Base-by-base conservation (phyloP, 805 yeast genomes). In the Ogataea zsoltii region DNA sequence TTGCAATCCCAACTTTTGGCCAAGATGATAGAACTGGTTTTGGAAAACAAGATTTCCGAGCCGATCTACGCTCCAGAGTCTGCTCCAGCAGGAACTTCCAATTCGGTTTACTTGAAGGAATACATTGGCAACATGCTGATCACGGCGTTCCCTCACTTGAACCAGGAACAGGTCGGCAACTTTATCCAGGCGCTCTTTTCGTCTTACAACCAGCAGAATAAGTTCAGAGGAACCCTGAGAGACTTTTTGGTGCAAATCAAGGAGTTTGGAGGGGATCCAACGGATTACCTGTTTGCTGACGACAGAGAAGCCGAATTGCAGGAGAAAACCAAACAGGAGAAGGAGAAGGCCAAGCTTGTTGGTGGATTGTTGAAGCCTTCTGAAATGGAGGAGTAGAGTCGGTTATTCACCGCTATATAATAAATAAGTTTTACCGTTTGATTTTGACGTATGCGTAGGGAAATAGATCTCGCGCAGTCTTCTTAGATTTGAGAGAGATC, bases 181-280 rank as follows among this genome's bases (percentile, higher is more conserved):
- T 94, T 94, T 69, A 76, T 94, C 48, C 77, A 78, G 55, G 96
- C 90, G 5, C 75, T 94, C 63, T 79, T 87, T 31, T 67, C 79
- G 13, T 82, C 84, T 43, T 88, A 88, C 62, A 82, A 77, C 48
- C 94, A 88, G 58, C 83, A 82, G 49, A 64, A 67, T 51, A 85
- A 81, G 62, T 94, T 94, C 73, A 83, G 82, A 67, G 88, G 88
- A 42, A 84, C 86, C 10, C 74, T 94, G 57, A 84, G 98, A 68
- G 99, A 94, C 69, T 94, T 94, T 79, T 77, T 94, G 65, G 95
- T 94, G 34, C 98, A 94, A 72, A 88, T 92, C 66, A 91, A 90
- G 69, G 96, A 92, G 69, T 81, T 79, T 61, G 99, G 98, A 49
- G 98, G 98, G 25, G 96, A 88, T 65, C 83, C 96, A 45, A 89